A percentile compares a stretch with the other conserved stretches of the same genome.
phyloP scores from a whole-genome alignment of 2,329 filamentous ascomycete genomes.

The Paecilomyces variotii region DNA sequence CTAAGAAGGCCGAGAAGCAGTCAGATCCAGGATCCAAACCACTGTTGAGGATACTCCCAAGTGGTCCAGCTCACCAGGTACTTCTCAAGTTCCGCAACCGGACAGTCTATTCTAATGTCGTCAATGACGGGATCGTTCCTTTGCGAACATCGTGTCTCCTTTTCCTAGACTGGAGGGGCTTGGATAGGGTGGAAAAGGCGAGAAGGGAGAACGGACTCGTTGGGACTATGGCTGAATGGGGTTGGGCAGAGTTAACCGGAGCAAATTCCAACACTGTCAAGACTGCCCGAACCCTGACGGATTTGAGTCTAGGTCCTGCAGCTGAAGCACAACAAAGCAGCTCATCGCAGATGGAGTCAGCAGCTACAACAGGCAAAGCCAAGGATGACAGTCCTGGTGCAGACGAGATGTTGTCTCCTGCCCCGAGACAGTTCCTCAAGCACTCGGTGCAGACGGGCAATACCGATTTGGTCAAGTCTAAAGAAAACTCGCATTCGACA shows the following conservation, averaged over 20 bases:
- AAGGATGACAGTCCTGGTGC: constrained; percentile 1
- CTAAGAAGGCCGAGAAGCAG: constrained; percentile 44
- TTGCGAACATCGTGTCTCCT: constrained; percentile 90
- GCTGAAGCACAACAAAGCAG: neutral
- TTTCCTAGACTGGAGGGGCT: constrained; percentile 91
- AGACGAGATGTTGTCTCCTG: constrained; percentile 8
- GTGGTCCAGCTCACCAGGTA: constrained; percentile 80
- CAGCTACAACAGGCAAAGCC: constrained; percentile 1
- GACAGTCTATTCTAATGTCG: constrained; percentile 92
- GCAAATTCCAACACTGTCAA: constrained; percentile 52
- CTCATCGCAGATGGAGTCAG: neutral
- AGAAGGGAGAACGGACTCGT: constrained; percentile 85
- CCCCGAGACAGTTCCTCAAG: constrained; percentile 13
- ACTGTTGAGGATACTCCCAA: constrained; percentile 77
- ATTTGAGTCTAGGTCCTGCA: constrained; percentile 5
- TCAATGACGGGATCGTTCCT: constrained; percentile 95
- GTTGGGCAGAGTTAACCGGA: constrained; percentile 84
- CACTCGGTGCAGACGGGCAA: constrained; percentile 9
- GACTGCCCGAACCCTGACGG: constrained; percentile 21
- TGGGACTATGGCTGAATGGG: constrained; percentile 86
- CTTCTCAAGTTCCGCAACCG: constrained; percentile 82
- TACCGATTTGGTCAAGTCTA: constrained; percentile 5
- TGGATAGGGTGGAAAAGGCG: constrained; percentile 90
- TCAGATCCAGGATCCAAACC: constrained; percentile 79
- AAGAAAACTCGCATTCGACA: constrained; percentile 9